A percentile compares a stretch with the other conserved stretches of the same genome.
Conservation (phyloP, 768 basidiomycete species). For the Amanita brunnescens region DNA sequence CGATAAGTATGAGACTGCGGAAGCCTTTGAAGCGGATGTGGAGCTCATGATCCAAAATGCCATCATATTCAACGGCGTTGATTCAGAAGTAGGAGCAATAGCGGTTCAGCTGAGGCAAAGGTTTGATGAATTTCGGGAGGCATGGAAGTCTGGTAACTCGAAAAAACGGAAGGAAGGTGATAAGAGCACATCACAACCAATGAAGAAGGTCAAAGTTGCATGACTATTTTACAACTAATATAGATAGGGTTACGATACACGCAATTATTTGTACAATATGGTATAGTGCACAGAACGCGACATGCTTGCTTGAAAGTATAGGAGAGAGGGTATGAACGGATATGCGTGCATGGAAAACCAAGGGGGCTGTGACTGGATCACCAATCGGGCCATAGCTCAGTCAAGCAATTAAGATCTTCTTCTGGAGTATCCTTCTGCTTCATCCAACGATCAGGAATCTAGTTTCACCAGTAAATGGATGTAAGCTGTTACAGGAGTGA, state of each 20-base stretch:
- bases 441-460: constrained; percentile 92
- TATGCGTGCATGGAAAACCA: background rate
- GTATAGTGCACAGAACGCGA: constrained; percentile 12
- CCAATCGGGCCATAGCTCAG: constrained; percentile 62
- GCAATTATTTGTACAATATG: constrained; percentile 21
- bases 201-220: constrained; percentile 59
- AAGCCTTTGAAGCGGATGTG: constrained; percentile 78
- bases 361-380: constrained; percentile 19
- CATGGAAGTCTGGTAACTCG: constrained; percentile 35
- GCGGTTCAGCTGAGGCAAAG: constrained; percentile 43
- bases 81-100: constrained; percentile 69
- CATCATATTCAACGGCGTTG: constrained; percentile 76
- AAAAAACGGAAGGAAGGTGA: constrained; percentile 78
- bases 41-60: constrained; percentile 87
- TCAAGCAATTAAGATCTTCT: constrained; percentile 52
- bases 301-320: background rate
- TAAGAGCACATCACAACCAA: constrained; percentile 49
- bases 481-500: background rate
- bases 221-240: constrained; percentile 24
- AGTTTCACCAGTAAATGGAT: background rate
- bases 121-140: constrained; percentile 43
- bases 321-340: background rate
- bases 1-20: constrained; percentile 74
- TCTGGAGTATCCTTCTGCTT: constrained; percentile 74
- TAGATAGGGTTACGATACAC: constrained; percentile 4